phyloP scores from a whole-genome alignment of 345 rosid genomes.

The Populus deltoides region DNA sequence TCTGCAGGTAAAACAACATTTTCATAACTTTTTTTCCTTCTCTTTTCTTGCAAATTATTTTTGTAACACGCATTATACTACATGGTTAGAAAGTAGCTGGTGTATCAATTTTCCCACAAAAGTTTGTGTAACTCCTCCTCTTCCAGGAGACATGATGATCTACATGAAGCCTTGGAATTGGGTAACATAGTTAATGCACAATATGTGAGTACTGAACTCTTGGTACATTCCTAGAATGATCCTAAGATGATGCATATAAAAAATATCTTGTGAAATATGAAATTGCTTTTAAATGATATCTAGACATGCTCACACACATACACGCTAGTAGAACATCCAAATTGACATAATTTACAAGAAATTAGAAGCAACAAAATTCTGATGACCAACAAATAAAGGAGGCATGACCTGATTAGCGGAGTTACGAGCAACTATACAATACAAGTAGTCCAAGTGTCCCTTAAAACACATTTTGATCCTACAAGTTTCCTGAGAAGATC shows the following conservation, averaged over 20 bases:
- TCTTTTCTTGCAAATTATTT: too few relatives aligned
- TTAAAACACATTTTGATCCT: slow-evolving; percentile 71
- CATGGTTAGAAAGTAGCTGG: background rate
- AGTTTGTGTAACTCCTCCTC: background rate
- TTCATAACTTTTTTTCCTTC: too few relatives aligned
- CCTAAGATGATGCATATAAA: background rate
- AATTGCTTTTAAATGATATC: background rate
- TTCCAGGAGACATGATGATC: background rate
- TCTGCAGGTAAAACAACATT: background rate
- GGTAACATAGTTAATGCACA: background rate
- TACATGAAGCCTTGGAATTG: background rate
- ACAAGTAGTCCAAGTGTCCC: slow-evolving; percentile 90
- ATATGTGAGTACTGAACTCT: background rate
- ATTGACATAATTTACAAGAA: background rate
- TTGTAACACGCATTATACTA: background rate
- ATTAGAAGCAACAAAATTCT: background rate
- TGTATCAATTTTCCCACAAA: background rate
- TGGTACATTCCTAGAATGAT: background rate
- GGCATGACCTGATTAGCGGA: slow-evolving; percentile 69
- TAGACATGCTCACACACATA: background rate
- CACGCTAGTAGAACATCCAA: background rate
- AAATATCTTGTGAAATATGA: background rate
- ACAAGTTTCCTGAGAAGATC: slow-evolving; percentile 70
- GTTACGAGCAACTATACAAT: slow-evolving; percentile 63
- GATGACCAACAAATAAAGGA: background rate